These are phyloP conservation scores for Irpex lacteus DNA, from an alignment of 1,284 basidiomycete species.

Conservation along the genomic window DNA sequence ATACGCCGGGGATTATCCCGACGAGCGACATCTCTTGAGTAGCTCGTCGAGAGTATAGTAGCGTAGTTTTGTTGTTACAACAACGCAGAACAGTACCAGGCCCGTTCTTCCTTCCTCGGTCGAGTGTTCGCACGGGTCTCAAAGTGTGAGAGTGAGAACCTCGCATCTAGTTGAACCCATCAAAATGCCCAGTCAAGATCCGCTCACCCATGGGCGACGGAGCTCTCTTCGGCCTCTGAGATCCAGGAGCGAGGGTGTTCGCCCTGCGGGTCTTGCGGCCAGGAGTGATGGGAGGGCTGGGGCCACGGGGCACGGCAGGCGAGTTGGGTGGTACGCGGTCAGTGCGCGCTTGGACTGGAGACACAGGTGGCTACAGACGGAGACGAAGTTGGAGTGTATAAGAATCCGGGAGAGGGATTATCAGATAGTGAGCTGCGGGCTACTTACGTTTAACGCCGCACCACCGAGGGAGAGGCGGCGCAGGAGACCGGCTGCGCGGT, in stretches of 20 bases:
- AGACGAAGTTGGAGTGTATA: not conserved
- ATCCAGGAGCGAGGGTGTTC: slow-evolving; percentile 50
- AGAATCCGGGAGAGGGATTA: too few relatives aligned
- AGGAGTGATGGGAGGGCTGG: slow-evolving; percentile 20
- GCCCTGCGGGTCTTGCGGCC: slow-evolving; percentile 50
- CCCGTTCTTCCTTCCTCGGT: too few relatives aligned
- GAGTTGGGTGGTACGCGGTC: slow-evolving; percentile 18
- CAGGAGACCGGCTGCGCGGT: slow-evolving; percentile 64
- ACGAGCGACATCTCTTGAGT: not conserved
- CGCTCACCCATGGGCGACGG: slow-evolving; percentile 85
- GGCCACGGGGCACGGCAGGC: slow-evolving; percentile 13
- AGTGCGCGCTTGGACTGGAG: slow-evolving; percentile 16
- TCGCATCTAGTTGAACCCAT: slow-evolving; percentile 64
- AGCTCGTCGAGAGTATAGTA: not conserved
- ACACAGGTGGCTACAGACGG: slow-evolving; percentile 19
- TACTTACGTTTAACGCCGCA: slow-evolving; percentile 49
- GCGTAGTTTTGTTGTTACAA: not conserved
- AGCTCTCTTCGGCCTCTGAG: slow-evolving; percentile 50
- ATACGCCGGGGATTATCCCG: not conserved
- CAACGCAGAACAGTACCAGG: not conserved
- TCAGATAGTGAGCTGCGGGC: too few relatives aligned
- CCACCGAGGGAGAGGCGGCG: slow-evolving; percentile 69
- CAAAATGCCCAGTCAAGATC: slow-evolving; percentile 80
- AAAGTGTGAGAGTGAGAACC: too few relatives aligned
- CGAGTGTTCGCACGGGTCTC: too few relatives aligned